These are phyloP conservation scores for Cryptococcus sp. DNA, from an alignment of 1,284 basidiomycete species.

Conservation along the genomic window DNA sequence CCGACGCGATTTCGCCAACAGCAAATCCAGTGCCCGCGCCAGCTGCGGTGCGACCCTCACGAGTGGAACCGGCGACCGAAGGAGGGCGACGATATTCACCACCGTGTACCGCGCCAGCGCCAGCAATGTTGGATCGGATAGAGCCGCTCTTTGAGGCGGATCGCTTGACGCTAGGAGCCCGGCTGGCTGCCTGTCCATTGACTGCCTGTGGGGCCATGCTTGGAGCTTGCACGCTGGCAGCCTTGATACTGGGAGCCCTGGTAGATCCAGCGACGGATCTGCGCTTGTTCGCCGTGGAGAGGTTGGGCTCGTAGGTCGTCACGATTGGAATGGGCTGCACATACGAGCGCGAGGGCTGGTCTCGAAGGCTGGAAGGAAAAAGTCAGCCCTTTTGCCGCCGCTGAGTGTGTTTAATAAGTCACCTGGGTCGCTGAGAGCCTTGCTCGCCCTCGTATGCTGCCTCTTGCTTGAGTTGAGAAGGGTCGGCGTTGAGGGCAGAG, in stretches of 20 bases:
- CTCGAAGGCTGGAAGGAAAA: constrained; percentile 8
- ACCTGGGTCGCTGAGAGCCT: constrained; percentile 12
- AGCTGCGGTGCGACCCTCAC: constrained; percentile 18
- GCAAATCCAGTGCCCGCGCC: constrained; percentile 20
- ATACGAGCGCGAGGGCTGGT: constrained; percentile 47
- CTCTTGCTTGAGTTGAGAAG: not conserved
- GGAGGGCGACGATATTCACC: not conserved
- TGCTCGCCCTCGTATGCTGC: not conserved
- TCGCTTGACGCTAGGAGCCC: constrained; percentile 13
- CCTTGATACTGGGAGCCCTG: constrained; percentile 17
- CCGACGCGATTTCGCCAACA: constrained; percentile 34
- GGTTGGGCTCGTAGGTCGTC: constrained; percentile 39
- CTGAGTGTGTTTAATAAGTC: not conserved
- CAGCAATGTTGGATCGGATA: constrained; percentile 15
- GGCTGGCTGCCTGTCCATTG: constrained; percentile 4
- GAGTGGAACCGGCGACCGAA: constrained; percentile 8
- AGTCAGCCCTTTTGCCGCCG: not conserved
- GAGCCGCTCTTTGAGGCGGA: constrained; percentile 23
- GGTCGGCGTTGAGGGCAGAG: not conserved
- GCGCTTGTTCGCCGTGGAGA: constrained; percentile 21
- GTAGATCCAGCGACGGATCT: constrained; percentile 23
- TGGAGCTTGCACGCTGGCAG: not conserved
- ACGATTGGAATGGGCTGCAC: constrained; percentile 43
- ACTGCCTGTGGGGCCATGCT: no score
- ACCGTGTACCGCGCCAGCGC: constrained; percentile 8